A percentile compares a stretch with the other conserved stretches of the same genome.
Evolutionary conservation across 257 asterid genomes (phyloP).

Genomic region (Solanum piurae): DNA sequence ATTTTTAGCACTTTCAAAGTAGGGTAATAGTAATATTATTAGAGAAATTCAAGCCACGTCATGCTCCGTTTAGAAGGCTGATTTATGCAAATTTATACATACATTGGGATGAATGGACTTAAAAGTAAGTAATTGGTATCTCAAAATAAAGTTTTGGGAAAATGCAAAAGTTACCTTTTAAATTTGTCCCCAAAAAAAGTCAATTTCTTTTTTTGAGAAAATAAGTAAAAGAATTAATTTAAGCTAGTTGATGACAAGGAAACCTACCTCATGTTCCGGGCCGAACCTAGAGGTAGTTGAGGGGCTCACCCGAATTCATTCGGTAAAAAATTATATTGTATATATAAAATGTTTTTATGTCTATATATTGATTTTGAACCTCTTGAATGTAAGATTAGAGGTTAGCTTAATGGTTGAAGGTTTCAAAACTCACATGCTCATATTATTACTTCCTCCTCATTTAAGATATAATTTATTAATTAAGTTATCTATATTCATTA

Average conservation of each 20-base stretch:
- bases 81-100: neutral
- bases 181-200: neutral
- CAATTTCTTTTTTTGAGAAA: neutral
- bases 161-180: neutral
- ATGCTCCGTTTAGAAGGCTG: neutral
- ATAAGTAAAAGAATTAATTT: neutral
- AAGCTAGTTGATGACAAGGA: neutral
- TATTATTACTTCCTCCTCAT: too few relatives aligned
- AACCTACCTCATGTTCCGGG: neutral
- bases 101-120: neutral
- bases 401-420: neutral
- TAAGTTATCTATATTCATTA: too few relatives aligned
- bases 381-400: neutral
- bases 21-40: neutral
- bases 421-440: neutral
- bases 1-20: neutral
- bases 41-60: neutral
- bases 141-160: neutral
- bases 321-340: too few relatives aligned
- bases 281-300: neutral
- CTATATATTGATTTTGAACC: neutral
- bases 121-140: neutral
- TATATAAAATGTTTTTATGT: too few relatives aligned
- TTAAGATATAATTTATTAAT: too few relatives aligned
- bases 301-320: too few relatives aligned